Percentiles rank a stretch among this genome's conserved stretches.
phyloP scores from a whole-genome alignment of 192 early-diverging fungal species.

The Linnemannia hyalina region DNA sequence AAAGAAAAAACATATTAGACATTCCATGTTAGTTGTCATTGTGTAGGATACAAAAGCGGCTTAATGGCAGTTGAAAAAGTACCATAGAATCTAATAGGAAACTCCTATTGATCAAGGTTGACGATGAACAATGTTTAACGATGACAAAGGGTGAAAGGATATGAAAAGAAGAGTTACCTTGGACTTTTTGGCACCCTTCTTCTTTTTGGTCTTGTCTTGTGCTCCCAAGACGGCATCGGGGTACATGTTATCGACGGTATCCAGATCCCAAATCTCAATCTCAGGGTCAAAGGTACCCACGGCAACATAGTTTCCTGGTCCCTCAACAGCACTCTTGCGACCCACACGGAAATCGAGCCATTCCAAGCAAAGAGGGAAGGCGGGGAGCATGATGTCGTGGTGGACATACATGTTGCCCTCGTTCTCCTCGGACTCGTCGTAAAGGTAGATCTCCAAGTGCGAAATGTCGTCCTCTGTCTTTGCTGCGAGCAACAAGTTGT shows the following conservation, averaged over 20 bases:
- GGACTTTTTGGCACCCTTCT: conserved; percentile 61
- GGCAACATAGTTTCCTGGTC: conserved; percentile 91
- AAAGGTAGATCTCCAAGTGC: conserved; percentile 94
- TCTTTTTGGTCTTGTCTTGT: conserved; percentile 65
- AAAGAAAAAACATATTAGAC: too few species aligned
- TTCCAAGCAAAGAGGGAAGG: conserved; percentile 95
- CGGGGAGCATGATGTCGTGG: conserved; percentile 98
- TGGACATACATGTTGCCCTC: conserved; percentile 95
- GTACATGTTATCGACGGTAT: conserved; percentile 90
- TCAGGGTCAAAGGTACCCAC: conserved; percentile 98
- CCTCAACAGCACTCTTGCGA: conserved; percentile 61
- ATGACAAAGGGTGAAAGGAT: not conserved
- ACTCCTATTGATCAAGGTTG: too few species aligned
- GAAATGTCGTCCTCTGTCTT: conserved; percentile 98
- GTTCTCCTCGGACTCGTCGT: conserved; percentile 82
- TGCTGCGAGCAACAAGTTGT: conserved; percentile 91
- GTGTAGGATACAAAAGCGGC: too few species aligned
- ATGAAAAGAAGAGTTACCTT: conserved; percentile 50
- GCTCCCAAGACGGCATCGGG: conserved; percentile 92
- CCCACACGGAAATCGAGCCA: conserved; percentile 95
- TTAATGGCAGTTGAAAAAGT: too few species aligned
- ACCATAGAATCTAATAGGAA: too few species aligned
- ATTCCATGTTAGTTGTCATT: too few species aligned
- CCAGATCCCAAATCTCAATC: conserved; percentile 99
- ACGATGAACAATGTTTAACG: not conserved